phyloP scores from a whole-genome alignment of 1,284 basidiomycete genomes.

The Amylostereum areolatum region DNA sequence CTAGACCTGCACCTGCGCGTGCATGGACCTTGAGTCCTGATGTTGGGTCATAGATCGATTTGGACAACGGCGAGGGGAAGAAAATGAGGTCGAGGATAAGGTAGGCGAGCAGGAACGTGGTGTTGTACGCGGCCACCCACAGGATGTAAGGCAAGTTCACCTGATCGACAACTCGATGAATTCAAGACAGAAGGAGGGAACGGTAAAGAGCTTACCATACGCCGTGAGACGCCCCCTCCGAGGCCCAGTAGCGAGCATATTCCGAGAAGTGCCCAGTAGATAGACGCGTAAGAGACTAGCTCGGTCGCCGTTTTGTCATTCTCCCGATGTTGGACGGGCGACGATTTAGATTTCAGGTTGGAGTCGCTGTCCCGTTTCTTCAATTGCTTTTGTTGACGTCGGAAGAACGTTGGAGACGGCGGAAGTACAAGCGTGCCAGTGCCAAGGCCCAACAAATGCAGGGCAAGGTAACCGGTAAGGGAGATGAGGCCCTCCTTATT shows the following conservation, averaged over 20 bases:
- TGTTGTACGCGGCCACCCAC: conserved; percentile 90
- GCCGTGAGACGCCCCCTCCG: conserved; percentile 61
- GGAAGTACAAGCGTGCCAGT: conserved; percentile 80
- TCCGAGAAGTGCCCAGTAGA: conserved; percentile 72
- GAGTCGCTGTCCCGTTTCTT: conserved; percentile 6
- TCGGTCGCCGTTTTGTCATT: conserved; percentile 70
- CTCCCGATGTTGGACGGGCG: conserved; percentile 31
- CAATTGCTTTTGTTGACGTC: conserved; percentile 34
- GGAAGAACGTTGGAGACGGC: conserved; percentile 68
- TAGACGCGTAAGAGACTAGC: conserved; percentile 66
- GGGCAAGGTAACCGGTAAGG: conserved; percentile 79
- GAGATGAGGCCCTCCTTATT: conserved; percentile 93
- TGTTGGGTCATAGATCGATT: conserved; percentile 28
- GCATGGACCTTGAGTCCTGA: conserved; percentile 33
- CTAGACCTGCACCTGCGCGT: conserved; percentile 8
- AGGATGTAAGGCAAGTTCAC: conserved; percentile 86
- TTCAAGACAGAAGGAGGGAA: conserved; percentile 1
- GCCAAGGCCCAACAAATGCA: conserved; percentile 84
- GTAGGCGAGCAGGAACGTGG: conserved; percentile 80
- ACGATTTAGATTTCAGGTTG: neutral
- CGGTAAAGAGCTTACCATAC: conserved; percentile 52
- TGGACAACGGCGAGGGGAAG: conserved; percentile 41
- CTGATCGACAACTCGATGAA: conserved; percentile 31
- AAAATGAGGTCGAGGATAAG: conserved; percentile 70
- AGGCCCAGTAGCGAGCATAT: conserved; percentile 30